Evolutionary conservation across 768 basidiomycete genomes (phyloP).

Genomic region (Pleurotus eryngii): DNA sequence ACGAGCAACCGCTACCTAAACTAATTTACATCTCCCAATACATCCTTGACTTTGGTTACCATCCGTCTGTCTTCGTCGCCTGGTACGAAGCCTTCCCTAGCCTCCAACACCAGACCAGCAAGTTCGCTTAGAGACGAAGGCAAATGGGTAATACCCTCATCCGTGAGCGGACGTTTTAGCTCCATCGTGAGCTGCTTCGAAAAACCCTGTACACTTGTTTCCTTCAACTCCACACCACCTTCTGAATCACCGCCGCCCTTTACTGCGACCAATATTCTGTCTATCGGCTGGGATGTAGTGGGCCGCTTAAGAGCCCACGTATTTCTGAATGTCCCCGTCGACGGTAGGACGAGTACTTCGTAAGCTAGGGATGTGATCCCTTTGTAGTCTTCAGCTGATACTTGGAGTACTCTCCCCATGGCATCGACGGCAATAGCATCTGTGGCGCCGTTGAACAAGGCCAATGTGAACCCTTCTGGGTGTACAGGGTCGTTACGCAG

Average conservation of each 20-base stretch:
- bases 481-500: slow-evolving; percentile 31
- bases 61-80: not conserved
- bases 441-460: slow-evolving; percentile 24
- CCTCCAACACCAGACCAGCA: slow-evolving; percentile 30
- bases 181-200: slow-evolving; percentile 21
- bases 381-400: slow-evolving; percentile 22
- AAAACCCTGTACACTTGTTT: slow-evolving; percentile 35
- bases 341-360: slow-evolving; percentile 19
- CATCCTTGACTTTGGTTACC: not conserved
- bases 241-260: slow-evolving; percentile 1
- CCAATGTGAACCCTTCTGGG: slow-evolving; percentile 32
- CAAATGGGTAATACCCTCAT: slow-evolving; percentile 21
- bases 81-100: slow-evolving; percentile 19
- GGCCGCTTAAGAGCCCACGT: slow-evolving; percentile 30
- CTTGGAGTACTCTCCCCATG: slow-evolving; percentile 23
- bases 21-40: slow-evolving; percentile 12
- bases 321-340: slow-evolving; percentile 27
- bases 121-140: slow-evolving; percentile 29
- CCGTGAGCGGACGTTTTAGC: slow-evolving; percentile 22
- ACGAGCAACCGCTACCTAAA: not conserved
- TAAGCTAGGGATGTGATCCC: slow-evolving; percentile 24
- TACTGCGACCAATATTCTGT: slow-evolving; percentile 24
- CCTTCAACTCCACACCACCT: slow-evolving; percentile 15
- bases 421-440: slow-evolving; percentile 26
- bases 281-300: slow-evolving; percentile 30